Conservation (phyloP, 768 basidiomycete genomes). For the Mycena rebaudengoi region DNA sequence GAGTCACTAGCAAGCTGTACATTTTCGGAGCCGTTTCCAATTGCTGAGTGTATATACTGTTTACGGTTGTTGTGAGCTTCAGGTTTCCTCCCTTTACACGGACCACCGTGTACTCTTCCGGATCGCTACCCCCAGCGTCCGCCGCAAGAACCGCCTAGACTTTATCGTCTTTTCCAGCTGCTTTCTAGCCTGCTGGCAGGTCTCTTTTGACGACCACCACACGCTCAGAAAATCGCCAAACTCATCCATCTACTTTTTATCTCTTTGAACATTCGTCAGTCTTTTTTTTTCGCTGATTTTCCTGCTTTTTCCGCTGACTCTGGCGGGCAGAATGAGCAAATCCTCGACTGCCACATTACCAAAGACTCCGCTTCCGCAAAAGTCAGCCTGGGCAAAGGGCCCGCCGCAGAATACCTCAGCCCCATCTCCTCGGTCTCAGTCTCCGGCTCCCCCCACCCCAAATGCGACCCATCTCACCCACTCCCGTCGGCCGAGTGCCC, state of each 20-base stretch:
- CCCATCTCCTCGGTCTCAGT: conserved; percentile 79
- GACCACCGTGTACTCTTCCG: conserved; percentile 29
- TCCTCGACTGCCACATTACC: conserved; percentile 75
- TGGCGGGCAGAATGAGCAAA: conserved; percentile 88
- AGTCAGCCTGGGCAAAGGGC: conserved; percentile 93
- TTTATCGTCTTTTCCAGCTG: conserved; percentile 57
- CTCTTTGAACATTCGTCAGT: conserved; percentile 55
- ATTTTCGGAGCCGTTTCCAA: too few relatives aligned
- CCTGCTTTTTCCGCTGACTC: conserved; percentile 7
- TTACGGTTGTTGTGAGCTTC: too few relatives aligned
- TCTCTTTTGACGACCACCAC: conserved; percentile 87
- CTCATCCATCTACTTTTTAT: conserved; percentile 54
- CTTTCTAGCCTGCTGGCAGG: conserved; percentile 90
- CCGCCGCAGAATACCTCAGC: conserved; percentile 73
- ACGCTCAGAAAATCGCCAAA: conserved; percentile 64
- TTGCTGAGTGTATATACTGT: too few relatives aligned
- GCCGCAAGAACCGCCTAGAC: conserved; percentile 48
- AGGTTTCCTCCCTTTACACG: conserved; percentile 15
- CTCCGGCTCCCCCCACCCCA: conserved; percentile 69
- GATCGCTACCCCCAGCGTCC: conserved; percentile 48
- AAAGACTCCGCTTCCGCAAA: conserved; percentile 79
- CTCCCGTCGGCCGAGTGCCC: conserved; percentile 80
- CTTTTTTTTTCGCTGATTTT: conserved; percentile 29
- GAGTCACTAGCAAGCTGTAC: too few relatives aligned
- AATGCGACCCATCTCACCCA: conserved; percentile 62